Evolutionary conservation across 257 asterid species (phyloP).

Genomic region (Ehretia macrophylla): DNA sequence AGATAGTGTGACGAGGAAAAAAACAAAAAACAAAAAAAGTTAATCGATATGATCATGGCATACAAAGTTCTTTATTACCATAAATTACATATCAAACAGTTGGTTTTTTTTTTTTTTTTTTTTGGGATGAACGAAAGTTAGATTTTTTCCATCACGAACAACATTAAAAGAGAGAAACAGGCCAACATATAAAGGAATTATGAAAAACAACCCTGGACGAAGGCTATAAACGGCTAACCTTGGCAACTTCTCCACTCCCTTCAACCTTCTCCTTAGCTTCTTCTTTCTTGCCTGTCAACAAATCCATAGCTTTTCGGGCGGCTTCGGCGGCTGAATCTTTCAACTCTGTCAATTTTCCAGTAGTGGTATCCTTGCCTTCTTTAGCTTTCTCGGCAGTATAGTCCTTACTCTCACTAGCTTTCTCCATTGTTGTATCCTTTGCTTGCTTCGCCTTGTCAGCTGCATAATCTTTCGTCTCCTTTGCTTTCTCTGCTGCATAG

Average conservation of each 20-base stretch:
- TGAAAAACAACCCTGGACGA: too few species aligned
- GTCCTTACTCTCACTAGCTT: conserved; percentile 11
- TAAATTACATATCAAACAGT: too few species aligned
- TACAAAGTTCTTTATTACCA: too few species aligned
- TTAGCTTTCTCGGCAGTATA: not conserved
- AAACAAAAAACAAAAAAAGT: too few species aligned
- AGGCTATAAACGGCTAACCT: not conserved
- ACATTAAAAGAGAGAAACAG: too few species aligned
- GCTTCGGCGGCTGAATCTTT: conserved; percentile 48
- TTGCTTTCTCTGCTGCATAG: not conserved
- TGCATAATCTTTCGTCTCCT: conserved; percentile 3
- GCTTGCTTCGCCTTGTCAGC: conserved; percentile 7
- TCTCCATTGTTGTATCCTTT: conserved; percentile 5
- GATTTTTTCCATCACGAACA: too few species aligned
- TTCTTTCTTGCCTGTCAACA: conserved; percentile 50
- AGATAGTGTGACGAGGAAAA: too few species aligned
- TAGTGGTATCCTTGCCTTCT: conserved; percentile 41
- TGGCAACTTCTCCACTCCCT: not conserved
- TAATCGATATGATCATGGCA: too few species aligned
- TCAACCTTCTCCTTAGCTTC: conserved; percentile 13
- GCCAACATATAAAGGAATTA: too few species aligned
- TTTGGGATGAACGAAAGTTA: too few species aligned
- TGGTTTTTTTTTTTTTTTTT: too few species aligned
- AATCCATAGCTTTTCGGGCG: conserved; percentile 29
- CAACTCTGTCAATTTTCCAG: conserved; percentile 39